Evolutionary conservation across 2,329 filamentous ascomycete species (phyloP), one percentile per base, ranked within the genome.

Genomic region (Trichoderma sp.): DNA sequence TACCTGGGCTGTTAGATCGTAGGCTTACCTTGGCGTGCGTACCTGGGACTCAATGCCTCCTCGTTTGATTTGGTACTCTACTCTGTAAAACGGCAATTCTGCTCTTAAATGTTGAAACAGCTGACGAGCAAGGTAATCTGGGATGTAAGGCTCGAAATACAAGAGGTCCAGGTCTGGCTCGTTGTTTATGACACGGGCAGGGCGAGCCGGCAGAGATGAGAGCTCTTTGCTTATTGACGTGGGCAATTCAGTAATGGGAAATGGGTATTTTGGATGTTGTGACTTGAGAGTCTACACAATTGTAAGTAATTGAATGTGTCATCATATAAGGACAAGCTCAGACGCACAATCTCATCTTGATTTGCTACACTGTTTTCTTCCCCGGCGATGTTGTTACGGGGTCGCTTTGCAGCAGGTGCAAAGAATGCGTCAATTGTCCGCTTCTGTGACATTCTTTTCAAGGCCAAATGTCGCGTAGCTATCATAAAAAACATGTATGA

Each of bases 81-180:
- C 92, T 67, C 91, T 87, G 76, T 94, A 93, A 81, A 94, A 95
- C 9, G 91, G 91, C 1, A 95, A 81, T 73, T 92, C 86, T n/a
- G 84, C 81, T 1, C 93, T 88, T 2, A 95, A 85, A 77, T 94
- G 94, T 15, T 89, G 82, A 80, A 95, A 95, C 0, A 94, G 80
- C 4, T 88, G 83, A 4, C 85, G 84, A 24, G 88, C 84, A 12
- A 88, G 83, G 14, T 85, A 80, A 2, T 84, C 81, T 0, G 90
- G 87, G 4, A 95, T 85, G 74, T 92, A 95, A 0, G 92, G 92
- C 76, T 93, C 86, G 78, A 91, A 95, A 80, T 93, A 93, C 9
- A 95, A 81, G 0, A 95, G 84, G 78, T 95, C 91, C 0, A 95
- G 85, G 74, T 94, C 87, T 0, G 88, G 87, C 76, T 92, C 89